Conservation (phyloP, 345 rosid species). For the Anastatica hierochuntica region DNA sequence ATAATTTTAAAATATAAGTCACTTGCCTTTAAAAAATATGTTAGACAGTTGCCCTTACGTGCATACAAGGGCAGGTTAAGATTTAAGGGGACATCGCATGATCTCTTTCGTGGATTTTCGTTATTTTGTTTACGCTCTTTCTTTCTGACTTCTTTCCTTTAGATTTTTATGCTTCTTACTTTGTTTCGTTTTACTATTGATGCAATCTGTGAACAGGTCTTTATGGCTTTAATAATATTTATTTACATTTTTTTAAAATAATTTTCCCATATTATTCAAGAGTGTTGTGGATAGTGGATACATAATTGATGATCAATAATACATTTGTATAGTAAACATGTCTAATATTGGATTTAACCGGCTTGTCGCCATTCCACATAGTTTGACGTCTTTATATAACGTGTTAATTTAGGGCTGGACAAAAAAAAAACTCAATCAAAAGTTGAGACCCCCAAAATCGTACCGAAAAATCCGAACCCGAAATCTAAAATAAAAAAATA, state of each 20-base stretch:
- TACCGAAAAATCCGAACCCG: no score
- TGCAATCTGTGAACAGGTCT: background rate
- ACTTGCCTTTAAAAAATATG: background rate
- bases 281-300: conserved; percentile 19
- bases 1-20: background rate
- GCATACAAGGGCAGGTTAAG: background rate
- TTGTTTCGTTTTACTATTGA: no score
- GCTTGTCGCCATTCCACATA: conserved; percentile 8
- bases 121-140: background rate
- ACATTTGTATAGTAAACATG: conserved; percentile 11
- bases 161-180: conserved; percentile 9
- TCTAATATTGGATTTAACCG: conserved; percentile 16
- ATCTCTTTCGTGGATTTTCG: conserved; percentile 14
- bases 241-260: background rate
- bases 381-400: conserved; percentile 23
- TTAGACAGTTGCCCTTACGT: background rate
- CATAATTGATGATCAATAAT: conserved; percentile 30
- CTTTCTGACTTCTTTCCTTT: conserved; percentile 14
- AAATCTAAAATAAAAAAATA: no score
- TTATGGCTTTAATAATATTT: background rate
- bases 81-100: conserved; percentile 21
- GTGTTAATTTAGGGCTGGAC: no score
- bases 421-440: no score
- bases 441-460: no score
- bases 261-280: conserved; percentile 6